Conservation (phyloP, 2,329 filamentous ascomycete species). For the Berkeleyomyces rouxiae region DNA sequence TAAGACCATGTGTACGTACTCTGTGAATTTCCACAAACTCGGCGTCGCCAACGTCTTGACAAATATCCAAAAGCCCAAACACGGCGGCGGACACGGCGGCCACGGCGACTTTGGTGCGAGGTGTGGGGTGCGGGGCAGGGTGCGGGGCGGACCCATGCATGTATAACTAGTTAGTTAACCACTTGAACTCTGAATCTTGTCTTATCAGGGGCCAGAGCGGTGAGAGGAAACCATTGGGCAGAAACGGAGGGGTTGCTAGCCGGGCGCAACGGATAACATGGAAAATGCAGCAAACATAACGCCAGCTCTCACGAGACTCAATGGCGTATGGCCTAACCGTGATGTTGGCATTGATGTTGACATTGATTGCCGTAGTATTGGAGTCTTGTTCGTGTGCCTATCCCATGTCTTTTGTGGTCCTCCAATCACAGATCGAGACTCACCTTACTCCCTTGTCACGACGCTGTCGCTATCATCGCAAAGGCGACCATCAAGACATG, state of each 20-base stretch:
- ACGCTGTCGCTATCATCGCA: too few species aligned
- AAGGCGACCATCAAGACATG: too few species aligned
- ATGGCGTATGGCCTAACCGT: background rate
- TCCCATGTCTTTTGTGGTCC: background rate
- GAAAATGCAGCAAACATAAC: background rate
- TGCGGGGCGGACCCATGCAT: background rate
- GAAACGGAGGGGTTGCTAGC: background rate
- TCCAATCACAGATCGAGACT: background rate
- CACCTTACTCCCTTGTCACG: too few species aligned
- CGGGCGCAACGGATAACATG: background rate
- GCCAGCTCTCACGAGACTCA: background rate
- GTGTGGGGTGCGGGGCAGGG: background rate
- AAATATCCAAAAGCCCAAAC: too few species aligned
- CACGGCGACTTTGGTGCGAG: background rate
- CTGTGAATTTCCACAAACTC: background rate
- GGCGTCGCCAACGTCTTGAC: too few species aligned
- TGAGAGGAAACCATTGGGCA: background rate
- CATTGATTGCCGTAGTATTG: background rate
- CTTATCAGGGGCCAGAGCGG: background rate
- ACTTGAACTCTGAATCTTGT: background rate
- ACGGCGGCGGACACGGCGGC: background rate
- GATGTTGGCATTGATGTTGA: background rate
- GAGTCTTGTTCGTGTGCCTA: background rate
- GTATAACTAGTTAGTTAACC: too few species aligned
- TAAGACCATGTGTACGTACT: background rate